Percentiles rank a stretch among this genome's conserved stretches.
phyloP scores from a whole-genome alignment of 768 basidiomycete genomes.

The Heimioporus sp. region DNA sequence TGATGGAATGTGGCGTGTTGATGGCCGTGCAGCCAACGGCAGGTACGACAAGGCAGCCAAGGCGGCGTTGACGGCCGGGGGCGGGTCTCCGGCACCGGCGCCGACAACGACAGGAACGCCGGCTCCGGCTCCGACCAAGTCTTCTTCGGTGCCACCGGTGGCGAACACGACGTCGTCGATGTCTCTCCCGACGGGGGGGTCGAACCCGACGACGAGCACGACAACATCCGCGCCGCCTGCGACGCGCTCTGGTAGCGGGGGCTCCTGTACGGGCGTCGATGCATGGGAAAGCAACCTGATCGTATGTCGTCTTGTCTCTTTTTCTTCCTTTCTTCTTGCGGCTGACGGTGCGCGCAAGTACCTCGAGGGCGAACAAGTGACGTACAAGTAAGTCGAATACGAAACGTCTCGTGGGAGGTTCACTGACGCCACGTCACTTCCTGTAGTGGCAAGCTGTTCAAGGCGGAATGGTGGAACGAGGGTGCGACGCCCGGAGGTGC shows the following conservation, averaged over 20 bases:
- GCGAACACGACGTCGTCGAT: slow-evolving; percentile 2
- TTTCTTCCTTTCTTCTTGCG: background rate
- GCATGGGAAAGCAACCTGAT: slow-evolving; percentile 39
- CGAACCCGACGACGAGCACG: background rate
- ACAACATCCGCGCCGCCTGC: slow-evolving; percentile 17
- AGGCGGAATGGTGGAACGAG: slow-evolving; percentile 20
- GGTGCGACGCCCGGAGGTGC: slow-evolving; percentile 1
- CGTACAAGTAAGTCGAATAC: slow-evolving; percentile 35
- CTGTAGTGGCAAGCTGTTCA: slow-evolving; percentile 3
- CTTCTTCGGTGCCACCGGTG: slow-evolving; percentile 3
- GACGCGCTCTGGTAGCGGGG: too few species aligned
- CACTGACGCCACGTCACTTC: too few species aligned
- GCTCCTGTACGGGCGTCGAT: slow-evolving; percentile 38
- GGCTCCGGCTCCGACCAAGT: background rate
- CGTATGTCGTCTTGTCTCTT: slow-evolving; percentile 27
- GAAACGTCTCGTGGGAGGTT: too few species aligned
- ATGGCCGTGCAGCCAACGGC: slow-evolving; percentile 45
- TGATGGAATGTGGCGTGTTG: too few species aligned
- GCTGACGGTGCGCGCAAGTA: slow-evolving; percentile 36
- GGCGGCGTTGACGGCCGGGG: slow-evolving; percentile 31
- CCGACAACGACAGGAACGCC: slow-evolving; percentile 19
- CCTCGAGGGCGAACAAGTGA: slow-evolving; percentile 37
- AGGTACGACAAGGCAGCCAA: slow-evolving; percentile 44
- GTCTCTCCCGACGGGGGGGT: background rate
- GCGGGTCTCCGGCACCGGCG: slow-evolving; percentile 3